Percentiles rank a stretch among this genome's conserved stretches.
phyloP scores from a whole-genome alignment of 73 alveolate genomes.

The Stentor coeruleus region DNA sequence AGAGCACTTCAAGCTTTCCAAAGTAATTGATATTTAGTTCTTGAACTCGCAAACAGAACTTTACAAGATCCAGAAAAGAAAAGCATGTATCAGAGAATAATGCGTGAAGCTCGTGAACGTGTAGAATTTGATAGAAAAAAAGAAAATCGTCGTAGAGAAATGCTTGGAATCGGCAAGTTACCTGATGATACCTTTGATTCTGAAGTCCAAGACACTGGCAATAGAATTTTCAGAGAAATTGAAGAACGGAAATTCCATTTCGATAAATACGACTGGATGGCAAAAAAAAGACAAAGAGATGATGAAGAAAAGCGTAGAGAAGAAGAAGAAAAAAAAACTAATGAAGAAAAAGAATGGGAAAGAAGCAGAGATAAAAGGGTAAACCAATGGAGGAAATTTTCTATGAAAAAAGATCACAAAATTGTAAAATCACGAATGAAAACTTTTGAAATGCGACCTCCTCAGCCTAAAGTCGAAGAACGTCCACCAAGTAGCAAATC shows the following conservation, averaged over 20 bases:
- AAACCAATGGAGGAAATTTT: conserved; percentile 87
- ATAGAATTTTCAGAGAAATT: conserved; percentile 79
- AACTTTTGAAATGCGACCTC: conserved; percentile 46
- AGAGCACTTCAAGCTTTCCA: conserved; percentile 88
- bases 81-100: conserved; percentile 72
- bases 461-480: conserved; percentile 42
- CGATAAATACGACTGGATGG: conserved; percentile 64
- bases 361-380: conserved; percentile 90
- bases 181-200: conserved; percentile 82
- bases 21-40: conserved; percentile 32
- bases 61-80: conserved; percentile 82
- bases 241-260: conserved; percentile 86
- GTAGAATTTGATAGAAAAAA: conserved; percentile 76
- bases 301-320: conserved; percentile 74
- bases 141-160: conserved; percentile 72
- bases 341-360: conserved; percentile 95
- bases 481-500: no score
- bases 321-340: conserved; percentile 59
- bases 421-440: conserved; percentile 39
- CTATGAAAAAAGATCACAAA: conserved; percentile 56
- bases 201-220: conserved; percentile 81
- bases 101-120: conserved; percentile 94
- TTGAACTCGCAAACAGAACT: conserved; percentile 87
- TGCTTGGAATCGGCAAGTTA: conserved; percentile 68
- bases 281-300: conserved; percentile 77